Evolutionary conservation across 1,284 basidiomycete genomes (phyloP).

Genomic region (Taiwanofungus camphoratus): DNA sequence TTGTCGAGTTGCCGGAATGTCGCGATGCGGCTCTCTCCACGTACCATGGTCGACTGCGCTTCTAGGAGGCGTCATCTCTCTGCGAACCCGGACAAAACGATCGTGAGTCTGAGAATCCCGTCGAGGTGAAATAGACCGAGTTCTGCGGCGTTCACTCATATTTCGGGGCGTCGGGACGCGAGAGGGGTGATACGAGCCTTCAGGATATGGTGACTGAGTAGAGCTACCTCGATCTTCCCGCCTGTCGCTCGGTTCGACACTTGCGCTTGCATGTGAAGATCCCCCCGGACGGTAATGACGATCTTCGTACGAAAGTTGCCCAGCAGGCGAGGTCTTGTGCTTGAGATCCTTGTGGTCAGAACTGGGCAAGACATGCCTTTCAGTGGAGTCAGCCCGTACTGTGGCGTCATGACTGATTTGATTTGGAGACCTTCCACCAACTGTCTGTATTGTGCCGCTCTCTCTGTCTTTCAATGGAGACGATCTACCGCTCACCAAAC

Average conservation of each 20-base stretch:
- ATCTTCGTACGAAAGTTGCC: conserved; percentile 45
- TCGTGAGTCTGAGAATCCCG: conserved; percentile 11
- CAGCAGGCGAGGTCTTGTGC: conserved; percentile 21
- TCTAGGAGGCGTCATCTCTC: conserved; percentile 17
- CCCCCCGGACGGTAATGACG: conserved; percentile 57
- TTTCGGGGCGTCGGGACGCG: conserved; percentile 14
- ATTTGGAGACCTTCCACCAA: conserved; percentile 14
- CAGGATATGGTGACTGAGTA: conserved; percentile 7
- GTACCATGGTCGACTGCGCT: conserved; percentile 11
- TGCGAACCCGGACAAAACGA: conserved; percentile 13
- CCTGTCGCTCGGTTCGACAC: conserved; percentile 9
- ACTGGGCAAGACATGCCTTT: conserved; percentile 12
- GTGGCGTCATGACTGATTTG: conserved; percentile 9
- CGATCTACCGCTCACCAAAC: conserved; percentile 14
- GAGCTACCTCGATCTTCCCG: conserved; percentile 13
- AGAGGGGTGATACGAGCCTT: conserved; percentile 9
- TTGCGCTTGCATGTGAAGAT: conserved; percentile 7
- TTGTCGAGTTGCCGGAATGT: conserved; percentile 12
- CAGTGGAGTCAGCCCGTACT: conserved; percentile 8
- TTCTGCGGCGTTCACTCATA: conserved; percentile 11
- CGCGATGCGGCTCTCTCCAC: conserved; percentile 13
- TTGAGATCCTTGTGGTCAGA: conserved; percentile 12
- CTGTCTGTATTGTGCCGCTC: conserved; percentile 10
- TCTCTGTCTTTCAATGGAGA: conserved; percentile 25
- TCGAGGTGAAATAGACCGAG: conserved; percentile 20